Base-by-base conservation (phyloP, 441 rosid species). In the Geranium incanum region DNA sequence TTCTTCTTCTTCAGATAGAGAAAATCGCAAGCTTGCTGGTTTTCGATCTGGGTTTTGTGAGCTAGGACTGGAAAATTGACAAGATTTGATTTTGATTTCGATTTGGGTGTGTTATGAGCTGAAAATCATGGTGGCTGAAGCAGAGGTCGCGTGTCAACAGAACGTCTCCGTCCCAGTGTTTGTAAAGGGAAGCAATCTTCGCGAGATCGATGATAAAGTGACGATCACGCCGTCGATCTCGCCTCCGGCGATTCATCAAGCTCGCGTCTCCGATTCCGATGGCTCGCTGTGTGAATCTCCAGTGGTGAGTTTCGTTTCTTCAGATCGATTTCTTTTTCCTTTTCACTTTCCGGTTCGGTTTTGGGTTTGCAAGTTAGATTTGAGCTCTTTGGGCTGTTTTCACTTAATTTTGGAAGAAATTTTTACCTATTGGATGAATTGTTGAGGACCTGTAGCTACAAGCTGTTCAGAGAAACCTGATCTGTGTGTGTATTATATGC, bases 111-210 rank as follows among this genome's bases (percentile, higher is more conserved):
- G 62, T 4, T 15, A n/a, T 71, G 74, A 8, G 36, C 15, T 23
- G 28, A 67, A 75, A 77, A 84, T 75, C 65, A 92, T 91, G 97
- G 87, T 81, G 28, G 90, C 86, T 73, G 92, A 86, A 79, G 82
- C 80, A 72, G 88, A 81, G 69, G 78, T 83, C 72, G 83, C 82
- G 75, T 74, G 83, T 73, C 86, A 77, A 74, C 86, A 80, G 81
- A 85, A 83, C 75, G 74, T 84, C 28, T 78, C 85, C 66, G 69
- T 55, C 62, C 62, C 72, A 28, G 77, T 76, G 68, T 85, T 89
- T 39, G 74, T 73, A 72, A 73, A 74, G 73, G 85, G 70, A 52
- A 67, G 48, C 68, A 62, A 55, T 28, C 64, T 71, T 60, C 82
- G 75, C 6, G 81, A 77, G 75, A 73, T 79, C 41, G 88, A 78